Evolutionary conservation across 75 land plant species (phyloP).

Genomic region (Larix kaempferi): DNA sequence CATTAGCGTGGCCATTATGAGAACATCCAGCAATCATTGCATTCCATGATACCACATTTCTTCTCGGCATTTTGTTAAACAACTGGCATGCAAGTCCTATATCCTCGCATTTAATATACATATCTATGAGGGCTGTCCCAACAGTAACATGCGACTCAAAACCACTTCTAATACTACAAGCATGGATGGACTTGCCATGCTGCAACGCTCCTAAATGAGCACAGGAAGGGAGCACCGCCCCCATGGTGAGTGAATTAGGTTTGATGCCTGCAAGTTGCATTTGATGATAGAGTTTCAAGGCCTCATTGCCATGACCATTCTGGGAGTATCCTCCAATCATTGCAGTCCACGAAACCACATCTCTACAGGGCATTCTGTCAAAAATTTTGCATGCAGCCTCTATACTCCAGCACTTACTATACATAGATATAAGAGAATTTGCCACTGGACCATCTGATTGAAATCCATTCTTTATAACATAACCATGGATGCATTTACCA

Average conservation of each 20-base stretch:
- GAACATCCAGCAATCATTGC: slow-evolving; percentile 38
- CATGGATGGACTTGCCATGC: slow-evolving; percentile 13
- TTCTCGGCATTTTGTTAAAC: slow-evolving; percentile 22
- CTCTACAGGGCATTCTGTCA: slow-evolving; percentile 26
- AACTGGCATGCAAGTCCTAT: slow-evolving; percentile 21
- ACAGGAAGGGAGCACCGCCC: slow-evolving; percentile 13
- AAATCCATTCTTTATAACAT: slow-evolving; percentile 3
- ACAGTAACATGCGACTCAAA: slow-evolving; percentile 16
- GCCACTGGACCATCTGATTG: slow-evolving; percentile 8
- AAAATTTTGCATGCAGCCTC: slow-evolving; percentile 15
- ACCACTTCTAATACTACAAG: not conserved
- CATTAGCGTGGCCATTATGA: slow-evolving; percentile 18
- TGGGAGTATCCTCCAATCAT: slow-evolving; percentile 47
- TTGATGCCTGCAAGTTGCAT: slow-evolving; percentile 25
- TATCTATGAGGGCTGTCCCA: slow-evolving; percentile 23
- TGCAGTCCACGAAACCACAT: slow-evolving; percentile 50
- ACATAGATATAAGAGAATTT: slow-evolving; percentile 20
- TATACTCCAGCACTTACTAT: slow-evolving; percentile 16
- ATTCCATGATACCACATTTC: slow-evolving; percentile 41
- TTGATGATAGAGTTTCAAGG: slow-evolving; percentile 29
- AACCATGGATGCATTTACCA: slow-evolving; percentile 12
- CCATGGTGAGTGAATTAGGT: slow-evolving; percentile 48
- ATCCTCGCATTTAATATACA: slow-evolving; percentile 45
- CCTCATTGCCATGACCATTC: slow-evolving; percentile 40
- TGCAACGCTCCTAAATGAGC: slow-evolving; percentile 11